Evolutionary conservation across 2,329 filamentous ascomycete genomes (phyloP), one percentile per base, ranked within the genome.

Genomic region (Ascochyta rabiei): DNA sequence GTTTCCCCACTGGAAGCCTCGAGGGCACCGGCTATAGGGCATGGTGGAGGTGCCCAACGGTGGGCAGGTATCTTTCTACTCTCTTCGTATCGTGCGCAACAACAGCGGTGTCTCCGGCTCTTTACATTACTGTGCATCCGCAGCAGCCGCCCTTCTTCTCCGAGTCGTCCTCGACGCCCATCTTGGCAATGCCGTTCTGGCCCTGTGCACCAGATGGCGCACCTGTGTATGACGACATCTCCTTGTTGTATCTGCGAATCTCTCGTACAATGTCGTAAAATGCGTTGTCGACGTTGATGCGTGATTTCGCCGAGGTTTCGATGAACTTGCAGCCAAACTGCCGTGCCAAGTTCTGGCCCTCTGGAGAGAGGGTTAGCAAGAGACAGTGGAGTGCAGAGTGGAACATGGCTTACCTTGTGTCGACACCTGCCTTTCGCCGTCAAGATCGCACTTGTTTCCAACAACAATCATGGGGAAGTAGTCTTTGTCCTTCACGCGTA

Each of bases 381-480:
- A 12, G 30, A 42, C 18, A 33, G 5, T 49, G 34, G 24, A 33
- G 26, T 42, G 51, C 34, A 53, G 18, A 48, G 43, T 50, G 47
- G 37, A 43, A 38, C 59, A 50, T 48, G 40, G 44, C 86, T 62
- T 84, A 96, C 93, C 93, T 86, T 96, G 88, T 81, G 89, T 88
- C 62, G 91, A 89, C 56, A 99, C 95, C 71, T 93, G 90, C 73
- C 95, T 86, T 80, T 99, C 93, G 68, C 83, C 83, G 73, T 97
- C 93, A 76, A 99, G 81, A 91, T 99, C 95, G 80, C 93, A 97
- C 84, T 99, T 99, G 86, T 99, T 99, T 69, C 92, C 95, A 37
- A 98, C 95, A 40, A 99, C 90, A 54, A 98, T 96, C 82, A 99
- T 98, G 68, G 95, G 95, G 82, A 99, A 99, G 78, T 97, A 96